phyloP scores from a whole-genome alignment of 257 asterid species.

The Oldenlandia corymbosa region DNA sequence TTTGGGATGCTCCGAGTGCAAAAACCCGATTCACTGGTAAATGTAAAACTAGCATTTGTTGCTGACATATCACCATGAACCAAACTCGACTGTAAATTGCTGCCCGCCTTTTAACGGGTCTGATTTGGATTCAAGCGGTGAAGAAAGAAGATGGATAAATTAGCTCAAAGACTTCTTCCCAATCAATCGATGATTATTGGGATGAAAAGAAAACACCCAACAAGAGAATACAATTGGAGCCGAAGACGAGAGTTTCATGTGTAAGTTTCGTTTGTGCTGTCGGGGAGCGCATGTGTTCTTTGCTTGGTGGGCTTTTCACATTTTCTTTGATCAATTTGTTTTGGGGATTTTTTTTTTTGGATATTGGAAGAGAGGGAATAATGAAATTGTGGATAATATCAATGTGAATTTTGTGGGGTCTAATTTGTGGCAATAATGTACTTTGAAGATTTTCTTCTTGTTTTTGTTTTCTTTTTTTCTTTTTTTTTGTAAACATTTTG shows the following conservation, averaged over 20 bases:
- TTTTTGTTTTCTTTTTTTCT: too few species aligned
- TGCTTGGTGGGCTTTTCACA: not conserved
- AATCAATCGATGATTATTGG: too few species aligned
- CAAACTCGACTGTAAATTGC: too few species aligned
- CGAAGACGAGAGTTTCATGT: too few species aligned
- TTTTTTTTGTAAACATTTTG: too few species aligned
- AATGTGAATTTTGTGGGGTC: slow-evolving; percentile 13
- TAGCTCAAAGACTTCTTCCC: too few species aligned
- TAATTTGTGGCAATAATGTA: slow-evolving; percentile 1
- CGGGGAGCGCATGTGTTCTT: not conserved
- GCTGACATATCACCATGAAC: slow-evolving; percentile 44
- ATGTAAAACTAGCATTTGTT: slow-evolving; percentile 20
- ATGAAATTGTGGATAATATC: slow-evolving; percentile 40
- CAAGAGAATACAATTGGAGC: too few species aligned
- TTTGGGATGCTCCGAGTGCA: slow-evolving; percentile 27
- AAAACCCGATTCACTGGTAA: slow-evolving; percentile 39
- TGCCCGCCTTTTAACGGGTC: too few species aligned
- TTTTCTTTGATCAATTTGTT: not conserved
- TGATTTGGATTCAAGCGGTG: too few species aligned
- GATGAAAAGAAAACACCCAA: too few species aligned
- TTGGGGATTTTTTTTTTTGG: slow-evolving; percentile 1
- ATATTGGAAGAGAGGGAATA: not conserved
- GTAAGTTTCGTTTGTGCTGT: too few species aligned
- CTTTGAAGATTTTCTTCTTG: not conserved
- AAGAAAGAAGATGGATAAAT: too few species aligned